These are phyloP conservation scores for Elaeis oleifera DNA, from an alignment of 202 grass and related monocot species.

Conservation along the genomic window DNA sequence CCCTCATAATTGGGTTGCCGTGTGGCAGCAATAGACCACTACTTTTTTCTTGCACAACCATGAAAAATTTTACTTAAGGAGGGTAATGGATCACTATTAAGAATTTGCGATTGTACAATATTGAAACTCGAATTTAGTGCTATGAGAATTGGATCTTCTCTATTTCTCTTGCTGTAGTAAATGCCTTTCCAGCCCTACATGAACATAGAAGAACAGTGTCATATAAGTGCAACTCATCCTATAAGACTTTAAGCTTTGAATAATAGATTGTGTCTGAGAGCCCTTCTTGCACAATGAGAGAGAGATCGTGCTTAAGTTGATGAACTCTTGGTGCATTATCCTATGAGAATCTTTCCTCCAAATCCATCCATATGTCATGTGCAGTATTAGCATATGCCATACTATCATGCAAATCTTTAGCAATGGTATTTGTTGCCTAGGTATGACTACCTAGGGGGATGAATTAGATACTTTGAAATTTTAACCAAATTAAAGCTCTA, in stretches of 20 bases:
- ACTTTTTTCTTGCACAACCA: neutral
- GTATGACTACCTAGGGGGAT: too few relatives aligned
- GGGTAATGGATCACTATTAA: neutral
- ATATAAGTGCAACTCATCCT: neutral
- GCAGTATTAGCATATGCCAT: neutral
- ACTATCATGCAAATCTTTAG: neutral
- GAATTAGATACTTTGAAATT: too few relatives aligned
- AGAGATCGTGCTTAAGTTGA: neutral
- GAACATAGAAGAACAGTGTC: neutral
- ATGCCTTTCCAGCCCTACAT: neutral
- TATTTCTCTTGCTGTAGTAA: neutral
- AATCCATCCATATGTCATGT: neutral
- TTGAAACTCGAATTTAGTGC: neutral
- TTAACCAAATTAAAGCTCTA: too few relatives aligned
- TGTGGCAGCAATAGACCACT: neutral
- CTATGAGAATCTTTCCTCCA: neutral
- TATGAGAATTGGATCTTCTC: neutral
- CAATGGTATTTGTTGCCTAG: neutral
- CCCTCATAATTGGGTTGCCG: neutral
- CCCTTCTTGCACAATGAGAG: neutral
- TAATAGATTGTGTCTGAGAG: neutral
- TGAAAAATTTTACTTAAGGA: neutral
- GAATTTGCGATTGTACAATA: neutral
- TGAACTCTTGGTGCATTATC: neutral
- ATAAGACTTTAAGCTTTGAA: neutral